Evolutionary conservation across 164 flowering plant genomes (phyloP), one percentile per base, ranked within the genome.

Genomic region (Aristolochia californica): DNA sequence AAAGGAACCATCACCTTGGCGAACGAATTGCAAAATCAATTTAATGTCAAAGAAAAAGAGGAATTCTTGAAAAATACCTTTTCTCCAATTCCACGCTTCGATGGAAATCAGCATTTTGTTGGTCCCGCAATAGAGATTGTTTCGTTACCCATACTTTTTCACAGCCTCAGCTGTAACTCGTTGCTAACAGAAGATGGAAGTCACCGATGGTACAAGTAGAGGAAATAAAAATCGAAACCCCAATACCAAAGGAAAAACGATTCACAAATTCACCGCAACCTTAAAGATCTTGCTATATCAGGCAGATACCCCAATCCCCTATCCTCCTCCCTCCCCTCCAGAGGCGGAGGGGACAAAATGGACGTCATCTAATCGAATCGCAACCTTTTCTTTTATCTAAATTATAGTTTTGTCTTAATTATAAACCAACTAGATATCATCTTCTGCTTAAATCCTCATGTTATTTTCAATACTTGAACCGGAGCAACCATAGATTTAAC

Each of bases 61-160:
- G 30, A 40, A 30, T 0, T 21, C 2, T 34, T 4, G 14, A 21
- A 22, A 50, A 48, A 57, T 28, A 83, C 93, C 83, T 83, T 88
- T 59, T n/a, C n/a, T 85, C 89, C 74, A 88, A 69, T 60, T 84
- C 91, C 13, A 54, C 23, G 53, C 68, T 88, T 21, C 81, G 79
- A 55, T 69, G 79, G n/a, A 76, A 13, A 75, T 87, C 98, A 1
- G 71, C 76, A n/a, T 16, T 77, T 76, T 2, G 68, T 66, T 0
- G 98, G 96, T 18, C 88, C 91, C 7, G 94, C 77, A 26, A 67
- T 21, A 5, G 97, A 91, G 38, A 91, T 71, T 15, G 88, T 44
- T 77, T 81, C 45, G 91, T 82, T 63, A 87, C 87, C 93, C 88
- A 43, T 45, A 72, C 68, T 76, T 78, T 76, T 72, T 81, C 57